Evolutionary conservation across 495 filamentous ascomycete genomes (phyloP).

Genomic region (Physcia stellaris): DNA sequence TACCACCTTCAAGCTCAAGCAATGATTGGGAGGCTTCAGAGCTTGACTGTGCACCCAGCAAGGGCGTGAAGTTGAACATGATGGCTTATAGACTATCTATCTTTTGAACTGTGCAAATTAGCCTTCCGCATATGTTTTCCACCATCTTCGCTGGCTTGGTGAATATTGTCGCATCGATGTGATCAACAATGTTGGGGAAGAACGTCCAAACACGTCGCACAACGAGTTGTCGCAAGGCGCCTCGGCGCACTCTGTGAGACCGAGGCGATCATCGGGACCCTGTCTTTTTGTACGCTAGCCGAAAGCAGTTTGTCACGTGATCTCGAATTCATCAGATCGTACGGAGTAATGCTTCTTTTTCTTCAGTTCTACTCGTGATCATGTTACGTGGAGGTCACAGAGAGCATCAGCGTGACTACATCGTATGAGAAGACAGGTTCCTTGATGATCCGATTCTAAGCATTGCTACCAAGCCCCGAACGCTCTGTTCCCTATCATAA

Average conservation of each 20-base stretch:
- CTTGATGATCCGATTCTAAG: no score
- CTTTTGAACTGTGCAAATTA: background rate
- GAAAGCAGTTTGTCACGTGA: background rate
- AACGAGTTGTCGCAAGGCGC: background rate
- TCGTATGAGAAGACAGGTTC: no score
- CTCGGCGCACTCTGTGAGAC: background rate
- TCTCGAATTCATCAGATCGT: background rate
- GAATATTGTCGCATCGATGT: no score
- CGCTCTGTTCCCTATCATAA: no score
- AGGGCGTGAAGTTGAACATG: conserved; percentile 93
- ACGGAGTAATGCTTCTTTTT: background rate
- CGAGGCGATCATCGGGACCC: background rate
- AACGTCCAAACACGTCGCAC: background rate
- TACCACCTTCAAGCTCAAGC: conserved; percentile 87
- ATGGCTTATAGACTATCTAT: background rate
- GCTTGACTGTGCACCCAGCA: conserved; percentile 79
- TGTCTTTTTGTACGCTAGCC: background rate
- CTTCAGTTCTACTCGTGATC: no score
- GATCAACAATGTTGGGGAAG: background rate
- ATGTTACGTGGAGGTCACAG: no score
- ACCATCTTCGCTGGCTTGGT: no score
- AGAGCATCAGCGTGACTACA: no score
- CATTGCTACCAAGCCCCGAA: no score
- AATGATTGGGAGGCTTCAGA: conserved; percentile 86
- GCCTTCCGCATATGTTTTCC: no score